Conservation (phyloP, 2,329 filamentous ascomycete genomes). For the Tolypocladium inflatum region DNA sequence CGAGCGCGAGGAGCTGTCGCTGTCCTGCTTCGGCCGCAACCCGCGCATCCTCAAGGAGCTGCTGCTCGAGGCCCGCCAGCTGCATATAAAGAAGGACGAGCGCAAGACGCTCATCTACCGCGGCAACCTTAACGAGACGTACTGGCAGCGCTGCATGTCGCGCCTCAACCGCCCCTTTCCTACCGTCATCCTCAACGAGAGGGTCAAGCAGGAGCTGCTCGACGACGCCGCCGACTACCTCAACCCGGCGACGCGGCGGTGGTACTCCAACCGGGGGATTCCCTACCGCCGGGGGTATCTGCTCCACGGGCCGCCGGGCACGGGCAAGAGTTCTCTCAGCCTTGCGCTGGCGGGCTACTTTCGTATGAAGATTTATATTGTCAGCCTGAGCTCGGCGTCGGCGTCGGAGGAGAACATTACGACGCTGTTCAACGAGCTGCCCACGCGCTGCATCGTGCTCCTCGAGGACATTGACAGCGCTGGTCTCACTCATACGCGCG, state of each 20-base stretch:
- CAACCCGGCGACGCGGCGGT: constrained; percentile 53
- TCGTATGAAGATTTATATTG: constrained; percentile 62
- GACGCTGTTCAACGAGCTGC: constrained; percentile 56
- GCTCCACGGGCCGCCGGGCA: constrained; percentile 71
- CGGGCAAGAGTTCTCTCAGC: constrained; percentile 66
- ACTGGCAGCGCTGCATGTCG: constrained; percentile 54
- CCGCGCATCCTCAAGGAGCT: constrained; percentile 53
- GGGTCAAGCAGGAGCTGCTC: constrained; percentile 49
- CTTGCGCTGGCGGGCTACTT: constrained; percentile 63
- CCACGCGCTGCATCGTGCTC: constrained; percentile 60
- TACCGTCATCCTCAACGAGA: constrained; percentile 54
- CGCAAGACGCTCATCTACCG: constrained; percentile 58
- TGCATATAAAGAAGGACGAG: constrained; percentile 48
- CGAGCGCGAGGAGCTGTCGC: constrained; percentile 47
- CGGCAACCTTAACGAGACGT: constrained; percentile 37
- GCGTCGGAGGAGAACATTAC: constrained; percentile 58
- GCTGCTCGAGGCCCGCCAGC: constrained; percentile 45
- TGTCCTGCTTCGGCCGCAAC: constrained; percentile 53
- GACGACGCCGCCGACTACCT: constrained; percentile 55
- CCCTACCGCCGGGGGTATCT: constrained; percentile 80
- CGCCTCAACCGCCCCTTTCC: constrained; percentile 51
- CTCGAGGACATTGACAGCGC: constrained; percentile 71
- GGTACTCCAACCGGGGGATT: constrained; percentile 78
- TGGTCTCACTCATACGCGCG: constrained; percentile 54
- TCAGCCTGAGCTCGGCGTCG: constrained; percentile 53